phyloP scores from a whole-genome alignment of 768 basidiomycete species.

The Boletus subparvulus region DNA sequence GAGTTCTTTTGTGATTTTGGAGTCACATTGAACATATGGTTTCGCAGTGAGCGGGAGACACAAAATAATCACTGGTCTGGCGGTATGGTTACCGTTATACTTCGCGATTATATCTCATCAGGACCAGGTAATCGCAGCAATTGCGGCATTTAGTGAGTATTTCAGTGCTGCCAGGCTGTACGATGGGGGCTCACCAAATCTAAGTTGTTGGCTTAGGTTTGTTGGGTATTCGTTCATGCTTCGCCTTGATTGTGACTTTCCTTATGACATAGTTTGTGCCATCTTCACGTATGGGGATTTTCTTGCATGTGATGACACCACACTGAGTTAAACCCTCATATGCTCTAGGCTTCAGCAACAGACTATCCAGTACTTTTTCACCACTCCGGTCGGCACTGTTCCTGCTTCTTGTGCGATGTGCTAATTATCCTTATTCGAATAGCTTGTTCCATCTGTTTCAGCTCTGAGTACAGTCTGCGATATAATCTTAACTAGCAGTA shows the following conservation, averaged over 20 bases:
- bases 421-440: background rate
- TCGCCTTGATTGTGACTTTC: background rate
- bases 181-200: background rate
- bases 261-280: background rate
- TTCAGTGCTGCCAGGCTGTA: background rate
- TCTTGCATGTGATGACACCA: background rate
- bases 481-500: background rate
- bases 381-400: slow-evolving; percentile 1
- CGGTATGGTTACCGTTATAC: background rate
- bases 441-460: slow-evolving; percentile 1
- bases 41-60: slow-evolving; percentile 6
- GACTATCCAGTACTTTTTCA: slow-evolving; percentile 1
- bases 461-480: slow-evolving; percentile 2
- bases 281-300: background rate
- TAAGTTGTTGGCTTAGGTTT: slow-evolving; percentile 8
- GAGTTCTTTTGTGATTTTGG: background rate
- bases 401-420: background rate
- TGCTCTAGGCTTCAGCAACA: background rate
- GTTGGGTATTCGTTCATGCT: background rate
- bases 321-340: background rate
- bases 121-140: background rate
- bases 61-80: background rate
- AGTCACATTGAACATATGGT: background rate
- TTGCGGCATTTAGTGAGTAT: background rate
- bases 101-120: background rate